Conservation (phyloP, 2,329 filamentous ascomycete genomes). For the Nemania diffusa region DNA sequence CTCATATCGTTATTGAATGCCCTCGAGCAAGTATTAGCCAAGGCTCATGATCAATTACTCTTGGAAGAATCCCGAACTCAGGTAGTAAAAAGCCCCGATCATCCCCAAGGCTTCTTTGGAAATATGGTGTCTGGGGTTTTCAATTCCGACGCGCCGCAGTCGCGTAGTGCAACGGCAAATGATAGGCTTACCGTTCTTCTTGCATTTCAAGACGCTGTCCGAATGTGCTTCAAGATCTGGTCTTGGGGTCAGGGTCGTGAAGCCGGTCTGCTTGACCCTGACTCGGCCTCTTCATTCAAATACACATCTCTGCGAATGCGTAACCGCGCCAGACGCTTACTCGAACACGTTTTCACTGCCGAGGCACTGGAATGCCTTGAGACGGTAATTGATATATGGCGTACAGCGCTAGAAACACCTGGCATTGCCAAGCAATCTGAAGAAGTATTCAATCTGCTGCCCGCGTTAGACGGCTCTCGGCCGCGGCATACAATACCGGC, state of each 20-base stretch:
- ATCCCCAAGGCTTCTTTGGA: conserved; percentile 88
- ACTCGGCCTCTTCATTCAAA: conserved; percentile 82
- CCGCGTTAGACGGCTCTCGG: conserved; percentile 89
- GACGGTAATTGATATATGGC: conserved; percentile 89
- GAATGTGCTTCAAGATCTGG: conserved; percentile 94
- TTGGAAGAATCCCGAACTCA: conserved; percentile 77
- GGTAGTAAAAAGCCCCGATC: conserved; percentile 80
- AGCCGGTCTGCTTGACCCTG: conserved; percentile 67
- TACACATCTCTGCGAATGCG: conserved; percentile 93
- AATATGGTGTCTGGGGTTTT: conserved; percentile 95
- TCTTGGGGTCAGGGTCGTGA: conserved; percentile 82
- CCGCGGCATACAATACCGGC: conserved; percentile 93
- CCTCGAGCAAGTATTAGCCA: conserved; percentile 88
- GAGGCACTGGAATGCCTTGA: conserved; percentile 95
- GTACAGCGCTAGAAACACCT: conserved; percentile 58
- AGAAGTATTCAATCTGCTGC: conserved; percentile 85
- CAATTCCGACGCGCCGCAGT: conserved; percentile 77
- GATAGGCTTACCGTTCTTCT: conserved; percentile 91
- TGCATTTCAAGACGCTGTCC: conserved; percentile 96
- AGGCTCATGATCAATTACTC: conserved; percentile 84
- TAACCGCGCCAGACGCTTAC: conserved; percentile 84
- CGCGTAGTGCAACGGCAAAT: conserved; percentile 88
- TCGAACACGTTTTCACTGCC: conserved; percentile 92
- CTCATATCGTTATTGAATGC: conserved; percentile 90
- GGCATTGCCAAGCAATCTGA: conserved; percentile 65